Conservation (phyloP, 2,329 filamentous ascomycete genomes). For the Camptophora hylomeconis region DNA sequence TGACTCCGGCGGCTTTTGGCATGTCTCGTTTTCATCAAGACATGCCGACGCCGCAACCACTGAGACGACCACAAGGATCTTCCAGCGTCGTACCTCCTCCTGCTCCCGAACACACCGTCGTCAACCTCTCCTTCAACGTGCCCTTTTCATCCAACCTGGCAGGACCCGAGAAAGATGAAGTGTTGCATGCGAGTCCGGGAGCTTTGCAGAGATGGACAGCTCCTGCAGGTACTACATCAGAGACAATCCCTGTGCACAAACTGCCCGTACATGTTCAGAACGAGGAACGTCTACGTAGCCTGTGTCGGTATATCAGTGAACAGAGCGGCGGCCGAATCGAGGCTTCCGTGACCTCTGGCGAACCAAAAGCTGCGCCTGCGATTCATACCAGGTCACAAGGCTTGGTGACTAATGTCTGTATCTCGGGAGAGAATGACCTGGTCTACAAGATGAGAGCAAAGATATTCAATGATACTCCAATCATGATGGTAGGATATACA, state of each 20-base stretch:
- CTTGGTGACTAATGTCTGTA: slow-evolving; percentile 73
- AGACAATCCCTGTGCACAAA: slow-evolving; percentile 73
- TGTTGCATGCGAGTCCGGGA: slow-evolving; percentile 79
- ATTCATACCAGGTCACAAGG: slow-evolving; percentile 39
- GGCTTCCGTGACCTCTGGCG: slow-evolving; percentile 70
- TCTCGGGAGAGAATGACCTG: slow-evolving; percentile 74
- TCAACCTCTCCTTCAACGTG: slow-evolving; percentile 94
- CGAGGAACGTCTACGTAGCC: slow-evolving; percentile 60
- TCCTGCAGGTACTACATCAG: slow-evolving; percentile 70
- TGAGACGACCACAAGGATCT: slow-evolving; percentile 41
- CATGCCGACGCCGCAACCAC: slow-evolving; percentile 36
- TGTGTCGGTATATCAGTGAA: slow-evolving; percentile 73
- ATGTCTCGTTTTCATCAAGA: slow-evolving; percentile 48
- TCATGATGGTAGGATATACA: slow-evolving; percentile 61
- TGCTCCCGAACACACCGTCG: slow-evolving; percentile 59
- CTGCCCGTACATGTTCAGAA: slow-evolving; percentile 87
- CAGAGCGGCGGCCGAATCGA: slow-evolving; percentile 57
- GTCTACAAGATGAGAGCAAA: slow-evolving; percentile 83
- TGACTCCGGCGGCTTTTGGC: slow-evolving; percentile 51
- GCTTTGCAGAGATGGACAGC: slow-evolving; percentile 90
- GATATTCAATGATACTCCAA: slow-evolving; percentile 81
- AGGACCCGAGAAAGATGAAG: slow-evolving; percentile 86
- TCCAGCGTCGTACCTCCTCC: slow-evolving; percentile 49
- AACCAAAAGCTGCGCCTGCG: slow-evolving; percentile 52
- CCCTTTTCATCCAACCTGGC: slow-evolving; percentile 87